These are phyloP conservation scores for Bryum argenteum DNA, from an alignment of 225 moss, liverwort and hornwort species.

Conservation along the genomic window DNA sequence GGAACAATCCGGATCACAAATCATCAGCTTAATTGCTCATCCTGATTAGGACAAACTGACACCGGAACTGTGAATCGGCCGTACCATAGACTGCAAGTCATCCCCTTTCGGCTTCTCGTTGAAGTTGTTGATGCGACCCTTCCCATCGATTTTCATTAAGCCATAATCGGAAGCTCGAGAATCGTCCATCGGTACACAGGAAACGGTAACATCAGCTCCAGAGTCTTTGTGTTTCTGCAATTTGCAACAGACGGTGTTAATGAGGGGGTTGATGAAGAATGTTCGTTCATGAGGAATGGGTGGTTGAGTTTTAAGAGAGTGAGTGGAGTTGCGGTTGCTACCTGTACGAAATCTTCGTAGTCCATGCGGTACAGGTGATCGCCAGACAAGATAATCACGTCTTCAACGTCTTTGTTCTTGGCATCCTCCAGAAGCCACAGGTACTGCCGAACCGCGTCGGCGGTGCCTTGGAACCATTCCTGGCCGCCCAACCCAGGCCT, in stretches of 20 bases:
- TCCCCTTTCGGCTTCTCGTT: slow-evolving; percentile 69
- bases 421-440: slow-evolving; percentile 81
- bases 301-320: too few relatives aligned
- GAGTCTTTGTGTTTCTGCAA: slow-evolving; percentile 38
- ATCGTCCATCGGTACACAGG: slow-evolving; percentile 35
- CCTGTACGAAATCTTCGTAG: slow-evolving; percentile 77
- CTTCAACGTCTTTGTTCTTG: slow-evolving; percentile 70
- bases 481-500: slow-evolving; percentile 67
- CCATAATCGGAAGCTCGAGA: slow-evolving; percentile 71
- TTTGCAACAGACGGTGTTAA: too few relatives aligned
- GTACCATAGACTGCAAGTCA: slow-evolving; percentile 64
- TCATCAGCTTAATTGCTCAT: too few relatives aligned
- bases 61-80: neutral
- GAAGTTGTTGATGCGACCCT: slow-evolving; percentile 56
- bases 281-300: too few relatives aligned
- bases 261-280: too few relatives aligned
- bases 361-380: slow-evolving; percentile 90
- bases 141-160: slow-evolving; percentile 66
- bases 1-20: too few relatives aligned
- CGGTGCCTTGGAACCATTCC: slow-evolving; percentile 89
- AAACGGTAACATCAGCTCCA: slow-evolving; percentile 32
- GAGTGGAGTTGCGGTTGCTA: neutral
- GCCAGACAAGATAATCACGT: slow-evolving; percentile 74
- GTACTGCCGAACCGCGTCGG: slow-evolving; percentile 85
- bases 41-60: too few relatives aligned